A percentile compares a stretch with the other conserved stretches of the same genome.
phyloP scores from a whole-genome alignment of 2,329 filamentous ascomycete genomes.

The Fusarium multiceps region DNA sequence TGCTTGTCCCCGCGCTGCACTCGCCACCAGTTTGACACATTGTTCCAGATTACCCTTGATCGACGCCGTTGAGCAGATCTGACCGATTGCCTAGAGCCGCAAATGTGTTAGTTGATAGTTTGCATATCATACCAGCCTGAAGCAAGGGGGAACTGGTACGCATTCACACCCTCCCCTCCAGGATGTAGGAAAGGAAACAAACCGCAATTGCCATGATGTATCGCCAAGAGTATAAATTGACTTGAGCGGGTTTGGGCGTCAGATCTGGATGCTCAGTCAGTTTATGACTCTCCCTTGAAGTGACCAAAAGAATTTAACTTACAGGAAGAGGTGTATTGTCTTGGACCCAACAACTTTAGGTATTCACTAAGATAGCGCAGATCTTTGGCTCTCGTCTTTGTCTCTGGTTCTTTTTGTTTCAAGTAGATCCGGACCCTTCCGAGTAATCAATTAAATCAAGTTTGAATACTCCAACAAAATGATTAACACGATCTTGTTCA shows the following conservation, averaged over 20 bases:
- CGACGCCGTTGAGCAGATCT: constrained; percentile 86
- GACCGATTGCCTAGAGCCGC: constrained; percentile 77
- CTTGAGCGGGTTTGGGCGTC: constrained; percentile 7
- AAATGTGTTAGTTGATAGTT: constrained; percentile 17
- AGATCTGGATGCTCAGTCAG: constrained; percentile 7
- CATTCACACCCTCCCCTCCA: background rate
- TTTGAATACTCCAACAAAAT: constrained; percentile 5
- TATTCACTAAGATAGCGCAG: background rate
- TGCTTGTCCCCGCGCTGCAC: constrained; percentile 80
- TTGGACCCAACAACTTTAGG: background rate
- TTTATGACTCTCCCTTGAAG: constrained; percentile 18
- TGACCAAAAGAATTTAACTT: constrained; percentile 8
- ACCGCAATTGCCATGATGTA: constrained; percentile 45
- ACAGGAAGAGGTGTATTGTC: background rate
- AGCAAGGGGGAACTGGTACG: constrained; percentile 24
- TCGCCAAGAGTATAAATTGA: constrained; percentile 11
- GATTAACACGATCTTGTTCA: background rate
- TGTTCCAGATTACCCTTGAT: constrained; percentile 83
- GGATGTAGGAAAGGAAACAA: constrained; percentile 14
- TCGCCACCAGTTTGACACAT: constrained; percentile 76
- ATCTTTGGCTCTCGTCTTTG: background rate
- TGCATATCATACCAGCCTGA: constrained; percentile 14
- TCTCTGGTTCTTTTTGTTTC: background rate
- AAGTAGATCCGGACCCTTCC: constrained; percentile 1
- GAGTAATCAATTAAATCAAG: background rate